Conservation (phyloP, 768 basidiomycete species). For the Hygrophoropsis aurantiaca region DNA sequence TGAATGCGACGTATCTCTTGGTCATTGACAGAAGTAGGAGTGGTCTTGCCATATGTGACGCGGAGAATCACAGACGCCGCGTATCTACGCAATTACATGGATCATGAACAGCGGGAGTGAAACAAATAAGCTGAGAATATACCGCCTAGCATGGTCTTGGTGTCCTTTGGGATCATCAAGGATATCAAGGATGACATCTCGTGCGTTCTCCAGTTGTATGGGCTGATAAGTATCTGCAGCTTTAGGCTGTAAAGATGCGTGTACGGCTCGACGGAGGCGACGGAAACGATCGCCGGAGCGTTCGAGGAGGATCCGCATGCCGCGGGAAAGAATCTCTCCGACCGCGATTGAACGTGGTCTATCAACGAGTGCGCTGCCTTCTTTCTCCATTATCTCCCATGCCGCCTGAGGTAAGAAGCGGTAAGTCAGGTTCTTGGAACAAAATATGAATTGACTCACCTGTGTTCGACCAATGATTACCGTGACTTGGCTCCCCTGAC, state of each 20-base stretch:
- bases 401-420: slow-evolving; percentile 41
- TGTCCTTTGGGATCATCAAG: not conserved
- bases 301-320: slow-evolving; percentile 52
- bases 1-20: slow-evolving; percentile 18
- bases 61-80: slow-evolving; percentile 50
- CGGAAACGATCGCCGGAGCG: slow-evolving; percentile 51
- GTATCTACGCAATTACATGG: slow-evolving; percentile 26
- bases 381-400: slow-evolving; percentile 57
- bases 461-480: slow-evolving; percentile 21
- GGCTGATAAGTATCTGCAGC: slow-evolving; percentile 42
- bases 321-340: slow-evolving; percentile 51
- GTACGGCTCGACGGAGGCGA: slow-evolving; percentile 54
- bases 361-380: slow-evolving; percentile 48
- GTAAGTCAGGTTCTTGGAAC: not conserved
- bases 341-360: slow-evolving; percentile 49
- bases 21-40: slow-evolving; percentile 40
- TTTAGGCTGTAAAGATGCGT: slow-evolving; percentile 50
- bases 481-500: slow-evolving; percentile 37
- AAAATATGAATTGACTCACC: slow-evolving; percentile 8
- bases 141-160: slow-evolving; percentile 2
- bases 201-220: slow-evolving; percentile 35
- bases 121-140: not conserved
- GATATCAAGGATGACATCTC: slow-evolving; percentile 7
- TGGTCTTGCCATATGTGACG: slow-evolving; percentile 46
- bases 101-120: not conserved